Percentiles rank a stretch among this genome's conserved stretches.
Evolutionary conservation across 345 rosid genomes (phyloP).

Genomic region (Punica granatum): DNA sequence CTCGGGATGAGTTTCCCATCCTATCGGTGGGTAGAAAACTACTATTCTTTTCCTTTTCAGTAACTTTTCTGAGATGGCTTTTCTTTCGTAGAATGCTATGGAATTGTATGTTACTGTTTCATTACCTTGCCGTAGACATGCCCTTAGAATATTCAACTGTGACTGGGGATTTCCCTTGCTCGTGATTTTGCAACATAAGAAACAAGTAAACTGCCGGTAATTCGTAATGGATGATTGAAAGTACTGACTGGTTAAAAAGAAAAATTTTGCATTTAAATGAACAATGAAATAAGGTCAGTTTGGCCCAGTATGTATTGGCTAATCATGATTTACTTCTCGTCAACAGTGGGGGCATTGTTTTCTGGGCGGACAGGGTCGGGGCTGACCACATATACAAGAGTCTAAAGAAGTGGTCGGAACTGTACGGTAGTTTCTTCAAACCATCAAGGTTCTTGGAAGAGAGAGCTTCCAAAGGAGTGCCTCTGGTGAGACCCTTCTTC

Average conservation of each 20-base stretch:
- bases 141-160: background rate
- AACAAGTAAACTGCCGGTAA: background rate
- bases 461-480: constrained; percentile 66
- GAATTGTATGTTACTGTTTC: background rate
- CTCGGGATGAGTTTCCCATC: constrained; percentile 99
- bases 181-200: background rate
- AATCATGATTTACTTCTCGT: background rate
- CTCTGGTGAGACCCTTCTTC: constrained; percentile 41
- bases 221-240: background rate
- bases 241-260: background rate
- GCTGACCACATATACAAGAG: constrained; percentile 47
- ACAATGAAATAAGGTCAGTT: background rate
- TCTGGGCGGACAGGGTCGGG: constrained; percentile 83
- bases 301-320: background rate
- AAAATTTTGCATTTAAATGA: background rate
- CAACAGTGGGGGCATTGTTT: constrained; percentile 81
- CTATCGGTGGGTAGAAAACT: constrained; percentile 50
- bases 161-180: background rate
- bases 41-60: background rate
- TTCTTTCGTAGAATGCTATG: background rate
- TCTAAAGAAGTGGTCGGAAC: constrained; percentile 63
- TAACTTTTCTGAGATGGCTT: background rate
- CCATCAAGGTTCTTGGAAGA: constrained; percentile 85
- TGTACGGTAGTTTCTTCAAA: constrained; percentile 59
- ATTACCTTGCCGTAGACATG: background rate